Conservation (phyloP, 2,329 filamentous ascomycete genomes). For the Penicillium sp. region DNA sequence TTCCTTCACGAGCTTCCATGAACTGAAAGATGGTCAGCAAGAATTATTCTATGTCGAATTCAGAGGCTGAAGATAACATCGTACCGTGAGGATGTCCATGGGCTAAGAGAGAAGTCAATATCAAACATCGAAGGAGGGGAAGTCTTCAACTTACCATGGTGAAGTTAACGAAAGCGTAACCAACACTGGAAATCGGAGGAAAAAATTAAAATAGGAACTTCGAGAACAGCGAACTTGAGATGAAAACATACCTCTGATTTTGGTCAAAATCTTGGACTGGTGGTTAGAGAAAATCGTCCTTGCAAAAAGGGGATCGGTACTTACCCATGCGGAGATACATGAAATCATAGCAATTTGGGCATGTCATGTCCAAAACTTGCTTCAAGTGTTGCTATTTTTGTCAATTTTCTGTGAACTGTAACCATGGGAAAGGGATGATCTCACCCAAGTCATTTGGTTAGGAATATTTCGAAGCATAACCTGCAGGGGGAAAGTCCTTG, state of each 20-base stretch:
- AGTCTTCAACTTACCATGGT: constrained; percentile 63
- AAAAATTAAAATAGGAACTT: background rate
- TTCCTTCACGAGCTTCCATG: constrained; percentile 70
- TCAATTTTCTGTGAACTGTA: constrained; percentile 20
- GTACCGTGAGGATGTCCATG: constrained; percentile 71
- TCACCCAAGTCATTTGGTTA: constrained; percentile 61
- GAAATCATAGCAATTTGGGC: constrained; percentile 86
- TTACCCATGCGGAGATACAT: constrained; percentile 85
- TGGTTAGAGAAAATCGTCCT: background rate
- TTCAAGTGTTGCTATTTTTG: constrained; percentile 68
- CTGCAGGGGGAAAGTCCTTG: background rate
- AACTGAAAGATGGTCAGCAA: constrained; percentile 59
- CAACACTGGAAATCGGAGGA: constrained; percentile 66
- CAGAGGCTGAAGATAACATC: constrained; percentile 31
- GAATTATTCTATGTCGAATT: background rate
- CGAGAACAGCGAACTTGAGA: background rate
- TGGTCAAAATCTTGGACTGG: constrained; percentile 71
- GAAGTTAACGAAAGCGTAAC: constrained; percentile 98
- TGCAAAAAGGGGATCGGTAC: constrained; percentile 11
- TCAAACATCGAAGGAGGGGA: background rate
- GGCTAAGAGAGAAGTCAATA: constrained; percentile 58
- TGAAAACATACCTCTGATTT: constrained; percentile 72
- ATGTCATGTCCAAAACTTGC: constrained; percentile 75
- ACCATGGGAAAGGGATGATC: constrained; percentile 6
- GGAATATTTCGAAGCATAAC: background rate